These are phyloP conservation scores for Fusarium sp. DNA, from an alignment of 2,329 filamentous ascomycete genomes.

Conservation along the genomic window DNA sequence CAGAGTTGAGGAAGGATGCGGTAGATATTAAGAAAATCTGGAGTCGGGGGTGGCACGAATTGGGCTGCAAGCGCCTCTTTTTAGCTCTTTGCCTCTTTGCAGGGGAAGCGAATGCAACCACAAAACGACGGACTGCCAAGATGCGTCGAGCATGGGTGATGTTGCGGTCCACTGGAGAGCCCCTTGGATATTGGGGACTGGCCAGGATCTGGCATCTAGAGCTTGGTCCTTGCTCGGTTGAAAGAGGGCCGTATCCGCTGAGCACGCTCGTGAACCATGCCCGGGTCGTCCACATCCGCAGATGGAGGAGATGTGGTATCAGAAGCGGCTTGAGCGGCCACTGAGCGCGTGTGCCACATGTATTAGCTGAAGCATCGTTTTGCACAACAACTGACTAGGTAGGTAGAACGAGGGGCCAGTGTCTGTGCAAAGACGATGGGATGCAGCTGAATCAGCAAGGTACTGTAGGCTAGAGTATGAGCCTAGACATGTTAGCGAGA, in stretches of 20 bases:
- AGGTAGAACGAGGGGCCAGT: constrained; percentile 8
- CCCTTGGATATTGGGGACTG: constrained; percentile 34
- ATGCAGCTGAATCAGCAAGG: constrained; percentile 9
- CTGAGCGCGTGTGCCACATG: neutral
- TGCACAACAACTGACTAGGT: constrained; percentile 9
- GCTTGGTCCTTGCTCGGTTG: constrained; percentile 17
- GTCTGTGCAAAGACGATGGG: constrained; percentile 4
- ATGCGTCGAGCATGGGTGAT: constrained; percentile 32
- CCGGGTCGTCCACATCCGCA: neutral
- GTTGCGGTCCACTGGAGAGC: constrained; percentile 38
- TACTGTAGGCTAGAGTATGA: neutral
- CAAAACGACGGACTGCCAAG: constrained; percentile 46
- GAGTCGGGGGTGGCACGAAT: constrained; percentile 37
- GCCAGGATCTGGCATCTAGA: constrained; percentile 14
- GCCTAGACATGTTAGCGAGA: neutral
- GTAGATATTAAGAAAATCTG: constrained; percentile 46
- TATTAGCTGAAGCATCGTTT: constrained; percentile 12
- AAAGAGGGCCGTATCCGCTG: constrained; percentile 22
- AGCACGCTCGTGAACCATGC: constrained; percentile 1
- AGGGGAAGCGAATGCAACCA: constrained; percentile 40
- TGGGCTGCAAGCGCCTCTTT: constrained; percentile 41
- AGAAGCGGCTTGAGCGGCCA: constrained; percentile 5
- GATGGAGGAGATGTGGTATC: neutral
- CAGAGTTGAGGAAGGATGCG: constrained; percentile 39
- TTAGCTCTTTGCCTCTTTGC: constrained; percentile 32